Conservation (phyloP, 108 stramenopile species). For the Nannochloropsis granulata region DNA sequence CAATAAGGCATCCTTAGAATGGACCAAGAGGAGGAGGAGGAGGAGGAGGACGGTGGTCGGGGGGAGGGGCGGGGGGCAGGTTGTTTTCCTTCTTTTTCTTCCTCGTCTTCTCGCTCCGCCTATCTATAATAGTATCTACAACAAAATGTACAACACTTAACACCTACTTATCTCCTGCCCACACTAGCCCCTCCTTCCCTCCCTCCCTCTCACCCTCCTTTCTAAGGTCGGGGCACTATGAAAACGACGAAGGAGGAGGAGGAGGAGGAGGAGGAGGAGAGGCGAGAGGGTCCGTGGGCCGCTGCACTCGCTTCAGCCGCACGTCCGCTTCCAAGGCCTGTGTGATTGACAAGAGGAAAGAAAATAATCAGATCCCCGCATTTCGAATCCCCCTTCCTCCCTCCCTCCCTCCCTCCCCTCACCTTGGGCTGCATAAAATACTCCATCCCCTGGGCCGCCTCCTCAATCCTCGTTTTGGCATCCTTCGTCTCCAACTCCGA, state of each 20-base stretch:
- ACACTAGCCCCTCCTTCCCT: too few relatives aligned
- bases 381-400: not conserved
- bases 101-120: too few relatives aligned
- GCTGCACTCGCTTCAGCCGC: not conserved
- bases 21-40: not conserved
- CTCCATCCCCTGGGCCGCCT: not conserved
- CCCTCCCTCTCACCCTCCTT: too few relatives aligned
- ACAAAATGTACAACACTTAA: too few relatives aligned
- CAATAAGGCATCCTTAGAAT: not conserved
- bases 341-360: not conserved
- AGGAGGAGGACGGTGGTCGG: not conserved
- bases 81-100: too few relatives aligned
- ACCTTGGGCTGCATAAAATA: not conserved
- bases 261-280: not conserved
- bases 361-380: too few relatives aligned
- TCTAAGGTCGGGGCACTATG: not conserved
- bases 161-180: too few relatives aligned
- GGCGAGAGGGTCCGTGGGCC: not conserved
- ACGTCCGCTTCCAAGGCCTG: not conserved
- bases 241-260: not conserved
- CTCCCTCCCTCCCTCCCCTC: not conserved
- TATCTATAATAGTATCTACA: too few relatives aligned
- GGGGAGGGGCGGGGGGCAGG: not conserved
- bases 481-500: not conserved
- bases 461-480: not conserved